Conservation (phyloP, 2,329 filamentous ascomycete species). For the Aspergillus sp. region DNA sequence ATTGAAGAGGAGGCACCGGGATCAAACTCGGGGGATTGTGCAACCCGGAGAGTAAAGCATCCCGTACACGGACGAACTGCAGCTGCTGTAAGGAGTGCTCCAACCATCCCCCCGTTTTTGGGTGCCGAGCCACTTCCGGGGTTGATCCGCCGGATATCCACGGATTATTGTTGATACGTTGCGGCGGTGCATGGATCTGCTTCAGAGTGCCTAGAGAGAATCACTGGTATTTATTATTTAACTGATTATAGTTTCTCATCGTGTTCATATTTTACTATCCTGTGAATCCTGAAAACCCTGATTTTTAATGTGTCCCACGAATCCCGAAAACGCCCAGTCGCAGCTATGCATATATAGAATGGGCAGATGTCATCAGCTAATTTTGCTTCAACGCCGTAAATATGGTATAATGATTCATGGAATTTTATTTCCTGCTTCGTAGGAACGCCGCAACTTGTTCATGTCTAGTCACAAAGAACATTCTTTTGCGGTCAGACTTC, state of each 20-base stretch:
- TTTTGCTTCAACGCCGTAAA: neutral
- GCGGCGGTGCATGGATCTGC: slow-evolving; percentile 33
- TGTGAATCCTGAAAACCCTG: neutral
- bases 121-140: slow-evolving; percentile 30
- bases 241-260: neutral
- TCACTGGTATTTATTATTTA: neutral
- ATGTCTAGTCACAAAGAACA: slow-evolving; percentile 89
- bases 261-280: neutral
- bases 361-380: slow-evolving; percentile 5
- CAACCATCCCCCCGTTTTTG: slow-evolving; percentile 15
- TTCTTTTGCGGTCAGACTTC: slow-evolving; percentile 74
- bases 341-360: slow-evolving; percentile 8
- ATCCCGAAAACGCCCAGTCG: slow-evolving; percentile 3
- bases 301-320: neutral
- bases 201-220: neutral
- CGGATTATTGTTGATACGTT: slow-evolving; percentile 33
- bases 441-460: slow-evolving; percentile 86
- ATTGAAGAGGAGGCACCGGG: neutral
- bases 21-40: slow-evolving; percentile 1
- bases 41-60: neutral
- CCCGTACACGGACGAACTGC: slow-evolving; percentile 1
- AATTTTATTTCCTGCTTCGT: slow-evolving; percentile 54
- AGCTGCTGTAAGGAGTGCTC: slow-evolving; percentile 4
- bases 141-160: slow-evolving; percentile 28
- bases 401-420: neutral